phyloP scores from a whole-genome alignment of 2,329 filamentous ascomycete genomes.

The Alternaria sp. region DNA sequence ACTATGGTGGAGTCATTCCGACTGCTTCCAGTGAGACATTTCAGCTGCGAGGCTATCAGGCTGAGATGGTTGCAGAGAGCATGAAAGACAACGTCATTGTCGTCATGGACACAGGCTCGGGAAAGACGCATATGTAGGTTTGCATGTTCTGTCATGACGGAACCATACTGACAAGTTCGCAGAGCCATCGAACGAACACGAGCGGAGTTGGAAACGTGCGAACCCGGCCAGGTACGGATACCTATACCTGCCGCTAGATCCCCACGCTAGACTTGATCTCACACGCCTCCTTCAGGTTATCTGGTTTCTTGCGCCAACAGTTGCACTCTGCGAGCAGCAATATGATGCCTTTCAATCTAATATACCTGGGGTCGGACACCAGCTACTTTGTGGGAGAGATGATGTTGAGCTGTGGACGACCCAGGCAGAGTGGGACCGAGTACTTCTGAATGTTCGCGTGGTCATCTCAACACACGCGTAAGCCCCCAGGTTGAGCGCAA shows the following conservation, averaged over 20 bases:
- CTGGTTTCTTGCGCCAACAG: conserved; percentile 58
- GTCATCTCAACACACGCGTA: conserved; percentile 77
- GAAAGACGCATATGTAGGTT: conserved; percentile 57
- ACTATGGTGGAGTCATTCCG: conserved; percentile 9
- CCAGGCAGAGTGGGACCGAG: conserved; percentile 70
- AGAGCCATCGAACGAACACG: conserved; percentile 56
- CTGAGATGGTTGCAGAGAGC: conserved; percentile 59
- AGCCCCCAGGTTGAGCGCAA: neutral
- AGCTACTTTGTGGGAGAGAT: conserved; percentile 72
- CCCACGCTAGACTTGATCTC: conserved; percentile 5
- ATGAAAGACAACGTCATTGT: conserved; percentile 57
- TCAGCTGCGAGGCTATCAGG: conserved; percentile 56
- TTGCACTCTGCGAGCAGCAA: conserved; percentile 58
- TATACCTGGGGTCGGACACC: conserved; percentile 62
- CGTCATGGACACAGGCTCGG: conserved; percentile 60
- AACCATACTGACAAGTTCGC: conserved; percentile 17
- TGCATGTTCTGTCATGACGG: neutral
- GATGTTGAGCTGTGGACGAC: conserved; percentile 77
- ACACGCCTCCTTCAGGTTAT: conserved; percentile 35
- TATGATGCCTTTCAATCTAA: conserved; percentile 44
- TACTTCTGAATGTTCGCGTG: conserved; percentile 71
- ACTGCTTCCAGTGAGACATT: conserved; percentile 23
- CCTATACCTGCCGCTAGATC: neutral
- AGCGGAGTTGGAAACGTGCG: conserved; percentile 52
- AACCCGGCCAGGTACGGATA: conserved; percentile 45